Evolutionary conservation across 768 basidiomycete species (phyloP), one percentile per base, ranked within the genome.

Genomic region (Boletus edulis): DNA sequence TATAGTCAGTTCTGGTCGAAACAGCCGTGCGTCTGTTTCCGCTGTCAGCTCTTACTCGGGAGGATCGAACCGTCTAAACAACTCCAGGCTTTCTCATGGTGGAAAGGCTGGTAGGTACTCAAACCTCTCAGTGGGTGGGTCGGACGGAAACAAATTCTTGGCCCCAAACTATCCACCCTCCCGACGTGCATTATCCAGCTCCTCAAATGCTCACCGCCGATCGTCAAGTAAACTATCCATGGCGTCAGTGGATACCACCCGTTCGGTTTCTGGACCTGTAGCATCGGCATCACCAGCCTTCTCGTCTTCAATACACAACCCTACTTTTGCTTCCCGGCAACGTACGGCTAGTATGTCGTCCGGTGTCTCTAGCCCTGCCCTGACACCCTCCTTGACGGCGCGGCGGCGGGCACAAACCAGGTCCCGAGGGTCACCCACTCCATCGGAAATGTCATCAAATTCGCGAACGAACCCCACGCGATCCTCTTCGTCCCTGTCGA

Each of bases 271-370:
- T 20, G 89, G 89, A 27, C 84, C 88, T 11, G 70, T 81, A 53
- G 68, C 67, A 39, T 61, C 75, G n/a, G 72, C 79, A 18, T 65
- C 74, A 27, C 58, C 67, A 37, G 38, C 54, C 31, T 55, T 71
- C 31, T 67, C 67, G 20, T 62, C 72, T 14, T 68, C 73, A 18
- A 48, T 89, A 18, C 78, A 80, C 56, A 75, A 75, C 31, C 79
- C 91, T 5, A 94, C 91, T 9, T 90, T 85, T 67, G 80, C 91
- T 32, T 93, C 91, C n/a, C 82, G 91, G 31, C 91, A 93, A 63
- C 81, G 91, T 20, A 91, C 90, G 20, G 72, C 78, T 32, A 93
- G 91, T 65, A 68, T 86, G 46, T 71, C 76, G 0, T 76, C 78
- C 12, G 79, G 76, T 41, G 69, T 75, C 55, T 67, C 73, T 10